These are phyloP conservation scores for Lactuca saligna DNA, from an alignment of 129 eudicot species.

Conservation along the genomic window DNA sequence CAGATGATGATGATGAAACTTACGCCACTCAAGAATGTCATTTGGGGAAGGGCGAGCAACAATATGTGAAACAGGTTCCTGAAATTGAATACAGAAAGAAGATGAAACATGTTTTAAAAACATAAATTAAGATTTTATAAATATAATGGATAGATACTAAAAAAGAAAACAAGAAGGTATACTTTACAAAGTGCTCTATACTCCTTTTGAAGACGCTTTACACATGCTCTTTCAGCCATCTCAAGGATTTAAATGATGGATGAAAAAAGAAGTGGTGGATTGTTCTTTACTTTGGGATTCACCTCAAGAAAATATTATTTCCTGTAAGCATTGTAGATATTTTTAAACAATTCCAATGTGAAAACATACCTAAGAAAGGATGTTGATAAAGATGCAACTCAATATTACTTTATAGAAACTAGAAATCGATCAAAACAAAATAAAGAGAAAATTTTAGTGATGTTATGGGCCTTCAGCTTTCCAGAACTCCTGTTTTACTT, in stretches of 20 bases:
- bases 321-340: constrained; percentile 12
- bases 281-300: constrained; percentile 20
- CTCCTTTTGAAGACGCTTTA: constrained; percentile 96
- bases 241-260: constrained; percentile 18
- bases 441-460: no score
- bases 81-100: constrained; percentile 17
- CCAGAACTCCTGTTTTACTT: no score
- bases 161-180: constrained; percentile 32
- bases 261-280: neutral
- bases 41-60: constrained; percentile 95
- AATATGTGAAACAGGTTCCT: constrained; percentile 96
- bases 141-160: neutral
- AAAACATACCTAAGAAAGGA: no score
- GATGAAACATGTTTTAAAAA: neutral
- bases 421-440: no score
- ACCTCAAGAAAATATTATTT: constrained; percentile 13
- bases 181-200: constrained; percentile 96
- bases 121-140: neutral
- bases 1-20: constrained; percentile 34
- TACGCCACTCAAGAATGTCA: constrained; percentile 99
- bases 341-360: neutral
- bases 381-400: no score
- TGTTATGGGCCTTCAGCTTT: no score
- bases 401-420: no score
- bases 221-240: constrained; percentile 97